These are phyloP conservation scores for Tetrahymena borealis DNA, from an alignment of 73 alveolate genomes.

Conservation along the genomic window DNA sequence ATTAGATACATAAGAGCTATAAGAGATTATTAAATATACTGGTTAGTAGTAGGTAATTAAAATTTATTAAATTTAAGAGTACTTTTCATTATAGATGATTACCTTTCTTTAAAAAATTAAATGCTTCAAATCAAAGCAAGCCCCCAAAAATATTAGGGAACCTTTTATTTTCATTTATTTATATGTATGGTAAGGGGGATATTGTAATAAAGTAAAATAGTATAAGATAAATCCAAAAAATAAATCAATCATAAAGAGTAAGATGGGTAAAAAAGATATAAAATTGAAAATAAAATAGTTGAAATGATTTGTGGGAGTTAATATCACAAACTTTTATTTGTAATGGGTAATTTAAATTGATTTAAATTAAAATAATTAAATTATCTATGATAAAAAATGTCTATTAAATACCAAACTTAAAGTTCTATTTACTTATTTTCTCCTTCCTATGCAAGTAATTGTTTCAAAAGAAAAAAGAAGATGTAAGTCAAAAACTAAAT, in stretches of 20 bases:
- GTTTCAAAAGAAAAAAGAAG: too few relatives aligned
- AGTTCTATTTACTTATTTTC: background rate
- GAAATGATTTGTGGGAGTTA: conserved; percentile 2
- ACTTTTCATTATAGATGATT: background rate
- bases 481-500: background rate
- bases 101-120: background rate
- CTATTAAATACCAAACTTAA: background rate
- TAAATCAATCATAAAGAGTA: background rate
- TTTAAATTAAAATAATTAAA: background rate
- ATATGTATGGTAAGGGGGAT: background rate
- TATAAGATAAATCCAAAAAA: background rate
- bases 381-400: background rate
- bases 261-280: background rate
- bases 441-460: background rate
- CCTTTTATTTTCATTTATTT: background rate
- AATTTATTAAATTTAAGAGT: background rate
- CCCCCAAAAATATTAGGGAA: too few relatives aligned
- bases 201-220: background rate
- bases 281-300: background rate
- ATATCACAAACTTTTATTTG: background rate
- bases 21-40: background rate
- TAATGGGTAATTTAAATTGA: background rate
- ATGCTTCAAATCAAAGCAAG: background rate
- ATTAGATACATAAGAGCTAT: background rate
- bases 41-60: background rate